These are phyloP conservation scores for Stagonosporopsis chrysanthemi DNA, from an alignment of 2,329 filamentous ascomycete species.

Conservation along the genomic window DNA sequence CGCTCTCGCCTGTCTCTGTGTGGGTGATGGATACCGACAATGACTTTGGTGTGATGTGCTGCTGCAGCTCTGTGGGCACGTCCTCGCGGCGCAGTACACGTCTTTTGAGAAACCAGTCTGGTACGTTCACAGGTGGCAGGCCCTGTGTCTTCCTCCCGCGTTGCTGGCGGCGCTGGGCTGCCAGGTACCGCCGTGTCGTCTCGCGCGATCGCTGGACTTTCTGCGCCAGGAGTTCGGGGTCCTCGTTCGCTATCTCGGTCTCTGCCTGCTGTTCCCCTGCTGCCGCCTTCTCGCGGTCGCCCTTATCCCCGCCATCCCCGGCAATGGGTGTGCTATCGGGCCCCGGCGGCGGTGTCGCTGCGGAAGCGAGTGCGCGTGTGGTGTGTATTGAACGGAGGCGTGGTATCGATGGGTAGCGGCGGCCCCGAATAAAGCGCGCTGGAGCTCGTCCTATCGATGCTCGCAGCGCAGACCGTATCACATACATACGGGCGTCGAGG, in stretches of 20 bases:
- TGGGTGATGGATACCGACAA: conserved; percentile 36
- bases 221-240: conserved; percentile 45
- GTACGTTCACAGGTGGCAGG: conserved; percentile 57
- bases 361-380: conserved; percentile 38
- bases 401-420: conserved; percentile 42
- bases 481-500: conserved; percentile 50
- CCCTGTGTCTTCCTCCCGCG: conserved; percentile 43
- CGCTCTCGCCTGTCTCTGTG: conserved; percentile 35
- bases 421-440: conserved; percentile 47
- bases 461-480: conserved; percentile 52
- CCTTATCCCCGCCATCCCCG: conserved; percentile 33
- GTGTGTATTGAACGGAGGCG: conserved; percentile 47
- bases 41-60: conserved; percentile 20
- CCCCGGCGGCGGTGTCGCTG: conserved; percentile 37
- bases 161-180: conserved; percentile 45
- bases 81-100: conserved; percentile 57
- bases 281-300: conserved; percentile 29
- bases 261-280: conserved; percentile 30
- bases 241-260: conserved; percentile 36
- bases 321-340: conserved; percentile 38
- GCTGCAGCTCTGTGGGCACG: conserved; percentile 14
- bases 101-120: conserved; percentile 63
- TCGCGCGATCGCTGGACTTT: conserved; percentile 48
- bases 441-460: conserved; percentile 49
- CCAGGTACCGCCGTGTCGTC: conserved; percentile 43